Evolutionary conservation across 306 rosid species (phyloP).

Genomic region (Cyclanthera cordifolia): DNA sequence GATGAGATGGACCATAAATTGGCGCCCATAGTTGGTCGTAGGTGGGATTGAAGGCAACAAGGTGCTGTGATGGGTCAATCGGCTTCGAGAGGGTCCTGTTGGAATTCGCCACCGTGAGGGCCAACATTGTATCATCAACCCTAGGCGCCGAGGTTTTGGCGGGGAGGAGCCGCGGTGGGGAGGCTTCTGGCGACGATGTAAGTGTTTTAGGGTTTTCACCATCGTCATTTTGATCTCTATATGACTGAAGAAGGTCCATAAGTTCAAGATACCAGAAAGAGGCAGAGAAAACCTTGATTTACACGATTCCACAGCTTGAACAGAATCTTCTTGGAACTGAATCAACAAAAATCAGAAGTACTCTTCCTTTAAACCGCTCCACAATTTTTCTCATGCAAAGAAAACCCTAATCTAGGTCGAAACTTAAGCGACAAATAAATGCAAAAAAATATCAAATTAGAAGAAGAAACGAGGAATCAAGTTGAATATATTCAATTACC

Average conservation of each 20-base stretch:
- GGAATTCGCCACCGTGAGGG: slow-evolving; percentile 47
- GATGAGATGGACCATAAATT: slow-evolving; percentile 76
- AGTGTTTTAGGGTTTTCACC: slow-evolving; percentile 33
- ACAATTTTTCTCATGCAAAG: no score
- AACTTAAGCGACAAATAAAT: background rate
- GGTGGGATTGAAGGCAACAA: slow-evolving; percentile 69
- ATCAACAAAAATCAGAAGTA: background rate
- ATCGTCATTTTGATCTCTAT: slow-evolving; percentile 40
- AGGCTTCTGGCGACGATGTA: slow-evolving; percentile 34
- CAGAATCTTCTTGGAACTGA: background rate
- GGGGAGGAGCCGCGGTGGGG: slow-evolving; percentile 69
- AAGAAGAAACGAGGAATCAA: background rate
- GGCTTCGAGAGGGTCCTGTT: slow-evolving; percentile 34
- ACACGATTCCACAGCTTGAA: background rate
- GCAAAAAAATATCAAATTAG: background rate
- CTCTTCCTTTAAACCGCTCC: slow-evolving; percentile 3
- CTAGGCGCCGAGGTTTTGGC: slow-evolving; percentile 63
- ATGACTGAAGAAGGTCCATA: slow-evolving; percentile 67
- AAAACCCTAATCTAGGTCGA: background rate
- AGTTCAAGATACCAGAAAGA: background rate
- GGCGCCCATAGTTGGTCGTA: slow-evolving; percentile 95
- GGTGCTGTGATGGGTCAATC: slow-evolving; percentile 68
- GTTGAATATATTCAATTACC: background rate
- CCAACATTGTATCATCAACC: slow-evolving; percentile 84
- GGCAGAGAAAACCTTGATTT: background rate